These are phyloP conservation scores for Xylariaceae sp. DNA, from an alignment of 2,329 filamentous ascomycete species.

Conservation along the genomic window DNA sequence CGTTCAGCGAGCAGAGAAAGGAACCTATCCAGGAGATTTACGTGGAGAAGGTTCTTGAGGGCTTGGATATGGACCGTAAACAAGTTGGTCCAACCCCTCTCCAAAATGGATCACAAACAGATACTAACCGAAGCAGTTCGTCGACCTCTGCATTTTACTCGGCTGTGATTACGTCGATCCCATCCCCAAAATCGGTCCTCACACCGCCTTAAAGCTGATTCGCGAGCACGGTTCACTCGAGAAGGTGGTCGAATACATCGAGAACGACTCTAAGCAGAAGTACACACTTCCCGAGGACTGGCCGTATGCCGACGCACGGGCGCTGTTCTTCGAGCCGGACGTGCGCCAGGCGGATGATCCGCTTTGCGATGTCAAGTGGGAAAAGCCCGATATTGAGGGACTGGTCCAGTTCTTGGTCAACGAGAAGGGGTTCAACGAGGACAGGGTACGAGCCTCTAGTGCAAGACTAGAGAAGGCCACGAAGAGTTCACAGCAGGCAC, in stretches of 20 bases:
- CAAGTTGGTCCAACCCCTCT: conserved; percentile 59
- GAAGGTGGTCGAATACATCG: conserved; percentile 78
- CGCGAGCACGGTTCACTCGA: conserved; percentile 89
- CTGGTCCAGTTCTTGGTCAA: conserved; percentile 86
- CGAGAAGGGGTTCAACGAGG: conserved; percentile 97
- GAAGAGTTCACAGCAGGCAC: conserved; percentile 86
- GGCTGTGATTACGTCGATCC: conserved; percentile 98
- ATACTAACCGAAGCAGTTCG: conserved; percentile 64
- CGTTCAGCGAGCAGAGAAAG: conserved; percentile 96
- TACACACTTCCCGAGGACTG: conserved; percentile 92
- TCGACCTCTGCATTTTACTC: conserved; percentile 95
- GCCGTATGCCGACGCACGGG: conserved; percentile 89
- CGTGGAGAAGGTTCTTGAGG: conserved; percentile 82
- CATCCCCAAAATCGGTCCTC: conserved; percentile 90
- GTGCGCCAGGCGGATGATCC: conserved; percentile 81
- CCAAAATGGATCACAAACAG: conserved; percentile 2
- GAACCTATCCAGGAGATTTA: conserved; percentile 97
- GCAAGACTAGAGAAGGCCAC: conserved; percentile 84
- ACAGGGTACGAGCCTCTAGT: conserved; percentile 81
- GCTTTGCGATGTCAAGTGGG: conserved; percentile 97
- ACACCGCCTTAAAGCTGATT: conserved; percentile 90
- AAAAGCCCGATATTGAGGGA: conserved; percentile 86
- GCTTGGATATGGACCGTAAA: conserved; percentile 82
- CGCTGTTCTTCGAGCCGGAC: conserved; percentile 89
- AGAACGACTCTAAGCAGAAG: conserved; percentile 76